Base-by-base conservation (phyloP, 352 stramenopile genomes). In the Thalassiosira exigua region DNA sequence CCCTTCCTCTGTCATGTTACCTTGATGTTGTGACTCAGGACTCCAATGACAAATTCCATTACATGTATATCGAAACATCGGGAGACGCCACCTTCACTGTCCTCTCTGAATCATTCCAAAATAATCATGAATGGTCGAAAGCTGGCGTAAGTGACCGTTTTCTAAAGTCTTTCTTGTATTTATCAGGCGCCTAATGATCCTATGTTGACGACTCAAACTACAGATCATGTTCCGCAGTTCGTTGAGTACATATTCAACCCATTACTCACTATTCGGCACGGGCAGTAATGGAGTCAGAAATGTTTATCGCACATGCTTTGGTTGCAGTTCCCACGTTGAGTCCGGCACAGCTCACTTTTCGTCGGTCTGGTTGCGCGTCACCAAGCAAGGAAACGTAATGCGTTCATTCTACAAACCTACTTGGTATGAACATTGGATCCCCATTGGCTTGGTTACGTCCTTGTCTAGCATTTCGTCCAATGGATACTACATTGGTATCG, bases 401-500 rank as follows among this genome's bases (percentile, higher is more conserved):
- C 68, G 27, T 53, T 36, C 78, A 19, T 86, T 62, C 42, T 82
- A 82, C 51, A 79, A 65, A 59, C 42, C 58, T 14, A 27, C 42
- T 7, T 22, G 24, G 19, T 33, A 53, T 39, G 27, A 4, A 33
- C 70, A 44, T 12, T 86, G 78, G 78, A 36, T 36, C 29, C 67
- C 51, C 32, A 82, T 70, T 65, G 78, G 78, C 39, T 46, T 52
- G 22, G 66, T 59, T 26, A 11, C 79, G 24, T 73, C 67, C 14
- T 67, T 86, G 52, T 48, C 50, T 27, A 52, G 19, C 11, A 82
- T 82, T 50, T 53, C 27, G 30, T 79, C 77, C 11, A 75, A 68
- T 54, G 66, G 69, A 27, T 85, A 81, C 58, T 86, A 77, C 39
- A 33, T 82, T 32, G 79, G 72, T 29, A 52, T 86, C 50, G 72